These are phyloP conservation scores for Penicilliopsis zonata DNA, from an alignment of 495 filamentous ascomycete species.

Conservation along the genomic window DNA sequence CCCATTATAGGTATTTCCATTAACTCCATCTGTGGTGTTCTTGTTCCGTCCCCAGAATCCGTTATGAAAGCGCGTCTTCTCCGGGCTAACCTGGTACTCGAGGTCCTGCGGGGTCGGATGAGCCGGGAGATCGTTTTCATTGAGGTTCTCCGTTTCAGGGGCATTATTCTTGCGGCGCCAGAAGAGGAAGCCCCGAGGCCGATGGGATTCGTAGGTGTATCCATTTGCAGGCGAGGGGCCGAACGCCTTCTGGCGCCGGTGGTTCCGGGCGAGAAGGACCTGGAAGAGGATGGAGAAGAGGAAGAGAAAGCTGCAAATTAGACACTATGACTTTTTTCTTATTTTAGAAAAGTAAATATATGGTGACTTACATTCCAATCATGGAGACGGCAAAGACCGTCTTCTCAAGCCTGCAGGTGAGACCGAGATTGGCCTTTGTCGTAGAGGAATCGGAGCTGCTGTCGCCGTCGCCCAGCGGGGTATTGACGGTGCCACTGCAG, in stretches of 20 bases:
- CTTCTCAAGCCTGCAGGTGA: conserved; percentile 59
- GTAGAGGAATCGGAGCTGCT: conserved; percentile 27
- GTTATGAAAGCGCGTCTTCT: neutral
- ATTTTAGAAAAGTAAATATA: conserved; percentile 1
- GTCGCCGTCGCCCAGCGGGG: conserved; percentile 52
- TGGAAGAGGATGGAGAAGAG: conserved; percentile 52
- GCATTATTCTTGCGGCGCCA: conserved; percentile 36
- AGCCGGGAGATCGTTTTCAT: conserved; percentile 19
- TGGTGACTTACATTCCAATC: conserved; percentile 54
- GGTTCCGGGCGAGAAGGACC: conserved; percentile 51
- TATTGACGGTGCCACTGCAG: conserved; percentile 50
- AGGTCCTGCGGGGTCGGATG: conserved; percentile 28
- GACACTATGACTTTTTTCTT: neutral
- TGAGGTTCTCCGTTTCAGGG: conserved; percentile 22
- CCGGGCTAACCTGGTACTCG: conserved; percentile 6
- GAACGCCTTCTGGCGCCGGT: conserved; percentile 67
- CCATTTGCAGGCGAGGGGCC: conserved; percentile 66
- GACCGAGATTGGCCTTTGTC: conserved; percentile 26
- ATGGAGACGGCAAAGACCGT: conserved; percentile 68
- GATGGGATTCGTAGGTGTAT: conserved; percentile 63
- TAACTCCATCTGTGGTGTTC: neutral
- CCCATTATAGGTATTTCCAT: no score
- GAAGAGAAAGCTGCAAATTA: conserved; percentile 50
- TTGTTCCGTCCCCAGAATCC: neutral
- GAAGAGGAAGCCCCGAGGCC: conserved; percentile 36